Percentiles rank a stretch among this genome's conserved stretches.
Conservation (phyloP, 164 flowering plant genomes). For the Houttuynia cordata region DNA sequence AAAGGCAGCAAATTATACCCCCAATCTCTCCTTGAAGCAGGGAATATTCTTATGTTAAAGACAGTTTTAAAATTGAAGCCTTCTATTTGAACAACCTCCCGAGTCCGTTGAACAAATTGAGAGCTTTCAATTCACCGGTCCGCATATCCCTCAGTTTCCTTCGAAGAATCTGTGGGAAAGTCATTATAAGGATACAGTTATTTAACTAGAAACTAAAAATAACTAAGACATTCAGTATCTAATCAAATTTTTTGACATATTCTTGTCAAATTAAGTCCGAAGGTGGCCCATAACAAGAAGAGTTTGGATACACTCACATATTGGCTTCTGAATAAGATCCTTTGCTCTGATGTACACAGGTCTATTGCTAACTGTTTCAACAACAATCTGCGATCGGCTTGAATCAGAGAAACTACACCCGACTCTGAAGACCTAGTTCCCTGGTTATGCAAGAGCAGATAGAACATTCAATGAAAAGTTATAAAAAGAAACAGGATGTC, state of each 20-base stretch:
- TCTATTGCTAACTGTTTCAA: constrained; percentile 83
- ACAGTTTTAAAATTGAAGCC: too few relatives aligned
- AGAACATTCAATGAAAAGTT: neutral
- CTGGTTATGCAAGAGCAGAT: constrained; percentile 17
- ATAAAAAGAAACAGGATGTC: neutral
- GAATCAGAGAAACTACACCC: constrained; percentile 81
- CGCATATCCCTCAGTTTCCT: constrained; percentile 78
- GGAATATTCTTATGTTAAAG: neutral
- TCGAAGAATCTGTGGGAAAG: constrained; percentile 50
- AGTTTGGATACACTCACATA: constrained; percentile 43
- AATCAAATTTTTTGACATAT: too few relatives aligned
- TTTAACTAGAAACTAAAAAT: too few relatives aligned
- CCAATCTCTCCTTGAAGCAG: neutral
- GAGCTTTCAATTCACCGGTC: constrained; percentile 75
- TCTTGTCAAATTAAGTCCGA: too few relatives aligned
- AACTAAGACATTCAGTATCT: too few relatives aligned
- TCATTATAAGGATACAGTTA: too few relatives aligned
- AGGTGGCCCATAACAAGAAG: too few relatives aligned
- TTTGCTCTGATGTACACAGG: constrained; percentile 66
- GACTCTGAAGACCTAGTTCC: constrained; percentile 75
- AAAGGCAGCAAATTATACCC: too few relatives aligned
- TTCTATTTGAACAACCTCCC: constrained; percentile 53
- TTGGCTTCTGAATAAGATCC: constrained; percentile 83
- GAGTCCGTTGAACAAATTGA: constrained; percentile 52
- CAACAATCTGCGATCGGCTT: constrained; percentile 63